Base-by-base conservation (phyloP, 176 grass and related monocot species). In the Zizania latifolia region DNA sequence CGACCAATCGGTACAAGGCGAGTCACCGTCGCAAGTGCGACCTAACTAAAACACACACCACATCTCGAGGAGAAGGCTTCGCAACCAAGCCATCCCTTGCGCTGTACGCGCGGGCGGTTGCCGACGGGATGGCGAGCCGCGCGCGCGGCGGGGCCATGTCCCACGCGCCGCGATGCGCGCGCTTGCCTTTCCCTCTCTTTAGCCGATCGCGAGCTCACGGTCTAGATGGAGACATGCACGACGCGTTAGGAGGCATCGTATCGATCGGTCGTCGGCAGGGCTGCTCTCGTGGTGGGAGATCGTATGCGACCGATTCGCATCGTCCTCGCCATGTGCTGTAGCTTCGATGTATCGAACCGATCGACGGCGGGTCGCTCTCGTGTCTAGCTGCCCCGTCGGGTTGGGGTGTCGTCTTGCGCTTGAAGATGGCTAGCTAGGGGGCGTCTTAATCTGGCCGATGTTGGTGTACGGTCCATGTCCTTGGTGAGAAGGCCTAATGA, bases 81-180 rank as follows among this genome's bases (percentile, higher is more conserved):
- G 1, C 8, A 4, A 50, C 45, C 45, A 50, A 50, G 45, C 45
- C 7, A 48, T 14, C 28, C 7, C n/a, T n/a, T n/a, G n/a, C n/a
- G n/a, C n/a, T n/a, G n/a, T n/a, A n/a, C n/a, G n/a, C n/a, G n/a
- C n/a, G n/a, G n/a, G n/a, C n/a, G n/a, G 67, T 22, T 72, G 78
- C 78, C 78, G 78, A 81, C 78, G 76, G 10, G 24, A 24, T 14
- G 26, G 27, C 5, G 57, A 14, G n/a, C n/a, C 28, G 19, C 40
- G 38, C 40, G 2, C 43, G 17, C 15, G 26, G 1, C 3, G 15
- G 44, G 32, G 68, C 68, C 19, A 43, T 70, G n/a, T 50, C 7
- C 39, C 33, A 7, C 51, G 32, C 32, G 1, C 35, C 71, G 26
- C 23, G 35, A 3, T 4, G 7, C 2, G 3, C 8, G 10, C 13